phyloP scores from a whole-genome alignment of 108 stramenopile species.

The Pseudonitzschia multiseries region DNA sequence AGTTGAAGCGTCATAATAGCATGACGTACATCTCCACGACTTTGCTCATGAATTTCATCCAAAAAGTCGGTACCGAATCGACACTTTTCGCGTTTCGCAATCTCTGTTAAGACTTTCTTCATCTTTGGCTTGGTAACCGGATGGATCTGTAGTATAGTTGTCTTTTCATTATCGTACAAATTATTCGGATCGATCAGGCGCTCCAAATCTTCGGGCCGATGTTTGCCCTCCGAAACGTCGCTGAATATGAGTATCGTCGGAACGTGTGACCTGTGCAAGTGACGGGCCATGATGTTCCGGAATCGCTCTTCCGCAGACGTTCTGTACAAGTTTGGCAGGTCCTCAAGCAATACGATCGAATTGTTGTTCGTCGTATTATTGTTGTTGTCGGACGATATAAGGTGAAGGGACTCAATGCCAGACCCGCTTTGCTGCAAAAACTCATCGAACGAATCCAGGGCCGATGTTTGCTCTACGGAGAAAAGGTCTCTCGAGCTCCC shows the following conservation, averaged over 20 bases:
- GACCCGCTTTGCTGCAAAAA: slow-evolving; percentile 59
- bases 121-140: slow-evolving; percentile 75
- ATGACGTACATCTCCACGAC: slow-evolving; percentile 82
- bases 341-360: slow-evolving; percentile 69
- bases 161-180: slow-evolving; percentile 44
- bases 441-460: slow-evolving; percentile 69
- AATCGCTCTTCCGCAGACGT: slow-evolving; percentile 51
- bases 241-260: slow-evolving; percentile 77
- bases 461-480: slow-evolving; percentile 39
- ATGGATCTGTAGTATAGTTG: slow-evolving; percentile 61
- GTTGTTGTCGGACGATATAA: slow-evolving; percentile 3
- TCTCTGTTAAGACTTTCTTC: slow-evolving; percentile 61
- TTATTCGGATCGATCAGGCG: slow-evolving; percentile 49
- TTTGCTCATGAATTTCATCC: slow-evolving; percentile 64
- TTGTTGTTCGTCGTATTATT: slow-evolving; percentile 10
- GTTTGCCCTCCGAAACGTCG: slow-evolving; percentile 80
- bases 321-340: slow-evolving; percentile 69
- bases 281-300: slow-evolving; percentile 61
- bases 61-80: slow-evolving; percentile 25
- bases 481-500: slow-evolving; percentile 5
- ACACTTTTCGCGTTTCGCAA: slow-evolving; percentile 43
- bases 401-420: slow-evolving; percentile 51
- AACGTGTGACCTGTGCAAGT: slow-evolving; percentile 48
- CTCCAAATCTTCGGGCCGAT: slow-evolving; percentile 76
- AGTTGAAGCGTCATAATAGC: slow-evolving; percentile 84